These are phyloP conservation scores for Coniophora puteana DNA, from an alignment of 1,284 basidiomycete species.

Conservation along the genomic window DNA sequence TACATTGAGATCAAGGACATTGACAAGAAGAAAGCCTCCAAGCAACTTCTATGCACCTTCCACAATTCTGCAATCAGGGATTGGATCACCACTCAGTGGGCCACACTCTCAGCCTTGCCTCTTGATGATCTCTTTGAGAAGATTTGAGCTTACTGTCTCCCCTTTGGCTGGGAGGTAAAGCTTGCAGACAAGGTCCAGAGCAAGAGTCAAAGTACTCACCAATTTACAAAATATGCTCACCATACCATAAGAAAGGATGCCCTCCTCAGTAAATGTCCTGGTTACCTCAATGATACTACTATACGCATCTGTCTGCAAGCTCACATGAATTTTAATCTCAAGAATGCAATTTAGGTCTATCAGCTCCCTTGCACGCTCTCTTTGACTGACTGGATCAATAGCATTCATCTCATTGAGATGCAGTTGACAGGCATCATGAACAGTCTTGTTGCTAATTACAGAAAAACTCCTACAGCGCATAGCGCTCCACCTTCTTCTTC, in stretches of 20 bases:
- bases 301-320: conserved; percentile 8
- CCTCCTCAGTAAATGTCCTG: background rate
- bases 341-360: background rate
- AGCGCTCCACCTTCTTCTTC: background rate
- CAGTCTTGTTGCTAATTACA: background rate
- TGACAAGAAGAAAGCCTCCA: too few species aligned
- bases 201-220: background rate
- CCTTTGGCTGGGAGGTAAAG: background rate
- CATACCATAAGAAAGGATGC: conserved; percentile 8
- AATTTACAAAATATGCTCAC: conserved; percentile 7
- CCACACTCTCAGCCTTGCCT: too few species aligned
- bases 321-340: conserved; percentile 5
- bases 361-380: too few species aligned
- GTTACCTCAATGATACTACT: background rate
- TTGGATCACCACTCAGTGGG: too few species aligned
- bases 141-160: conserved; percentile 1
- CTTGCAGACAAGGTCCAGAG: background rate
- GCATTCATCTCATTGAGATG: conserved; percentile 3
- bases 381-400: conserved; percentile 7
- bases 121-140: conserved; percentile 5
- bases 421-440: background rate
- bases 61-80: too few species aligned
- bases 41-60: too few species aligned
- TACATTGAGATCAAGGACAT: too few species aligned
- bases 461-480: background rate